Evolutionary conservation across 306 rosid genomes (phyloP), one percentile per base, ranked within the genome.

Genomic region (Mimosa pudica): DNA sequence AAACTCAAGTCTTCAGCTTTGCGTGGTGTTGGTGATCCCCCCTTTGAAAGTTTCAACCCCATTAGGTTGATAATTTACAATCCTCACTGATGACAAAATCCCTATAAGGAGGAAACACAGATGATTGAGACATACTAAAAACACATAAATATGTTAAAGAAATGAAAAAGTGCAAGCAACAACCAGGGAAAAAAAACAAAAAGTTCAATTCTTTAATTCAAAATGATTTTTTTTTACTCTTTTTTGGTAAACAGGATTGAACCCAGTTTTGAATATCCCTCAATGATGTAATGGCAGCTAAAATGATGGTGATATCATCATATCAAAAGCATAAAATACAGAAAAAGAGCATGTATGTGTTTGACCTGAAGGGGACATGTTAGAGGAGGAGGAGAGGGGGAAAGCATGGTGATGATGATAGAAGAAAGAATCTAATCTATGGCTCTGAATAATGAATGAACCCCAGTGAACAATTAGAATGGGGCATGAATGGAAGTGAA

Each of bases 11-110:
- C 65, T 35, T 83, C 86, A 44, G 51, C 12, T 84, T 82, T 90
- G 76, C 30, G 30, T 24, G 30, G 30, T 24, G 30, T 24, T 24
- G 81, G 87, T 2, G 83, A 81, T 47, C 24, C 86, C 72, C 81
- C 86, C 91, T 87, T 91, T 17, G 97, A 46, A 18, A 73, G 3
- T 67, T 88, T 88, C 86, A 79, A 75, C 83, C 98, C 98, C 98
- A 95, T 95, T 75, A 81, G 79, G 78, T 78, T 79, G 68, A 77
- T 82, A 62, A 55, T 49, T 75, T 82, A 84, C 78, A 82, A 48
- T 66, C 78, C 71, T 81, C 81, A 71, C 75, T 38, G 69, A 72
- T 65, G 44, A 76, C 24, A 79, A 65, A 71, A 42, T 81, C 78
- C 89, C 90, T 89, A 61, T 70, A 30, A 58, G 45, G 75, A 66